Evolutionary conservation across 257 asterid genomes (phyloP).

Genomic region (Solanum gracilifrons): DNA sequence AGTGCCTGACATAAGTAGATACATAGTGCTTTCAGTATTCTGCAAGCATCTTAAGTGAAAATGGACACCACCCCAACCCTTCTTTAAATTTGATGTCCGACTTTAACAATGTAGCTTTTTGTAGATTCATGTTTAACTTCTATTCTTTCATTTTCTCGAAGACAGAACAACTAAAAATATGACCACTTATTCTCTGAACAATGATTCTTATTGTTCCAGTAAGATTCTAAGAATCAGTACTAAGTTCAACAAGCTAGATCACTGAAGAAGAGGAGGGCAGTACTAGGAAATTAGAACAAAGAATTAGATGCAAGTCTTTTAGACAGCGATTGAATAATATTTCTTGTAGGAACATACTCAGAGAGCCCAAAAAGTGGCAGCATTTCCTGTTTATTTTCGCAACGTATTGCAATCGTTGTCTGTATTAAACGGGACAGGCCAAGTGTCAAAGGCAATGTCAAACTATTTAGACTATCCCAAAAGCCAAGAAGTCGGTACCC

Average conservation of each 20-base stretch:
- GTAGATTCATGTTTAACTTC: background rate
- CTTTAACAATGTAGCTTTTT: background rate
- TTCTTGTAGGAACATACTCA: background rate
- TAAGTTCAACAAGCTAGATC: background rate
- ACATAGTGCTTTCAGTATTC: background rate
- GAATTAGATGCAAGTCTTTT: background rate
- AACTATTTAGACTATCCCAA: background rate
- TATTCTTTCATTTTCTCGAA: background rate
- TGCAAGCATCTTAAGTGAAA: background rate
- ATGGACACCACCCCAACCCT: background rate
- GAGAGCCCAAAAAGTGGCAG: background rate
- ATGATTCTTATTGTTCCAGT: background rate
- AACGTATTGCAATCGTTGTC: background rate
- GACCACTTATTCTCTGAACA: background rate
- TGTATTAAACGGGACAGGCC: background rate
- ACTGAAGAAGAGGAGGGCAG: background rate
- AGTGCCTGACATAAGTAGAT: constrained; percentile 25
- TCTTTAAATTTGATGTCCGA: background rate
- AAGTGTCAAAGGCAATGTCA: background rate
- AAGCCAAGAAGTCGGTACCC: background rate
- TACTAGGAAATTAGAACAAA: background rate
- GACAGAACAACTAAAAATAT: background rate
- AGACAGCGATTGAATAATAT: background rate
- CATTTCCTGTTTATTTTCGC: background rate
- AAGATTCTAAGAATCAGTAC: background rate